Conservation (phyloP, 148 eudicot genomes). For the Euryodendron excelsum region DNA sequence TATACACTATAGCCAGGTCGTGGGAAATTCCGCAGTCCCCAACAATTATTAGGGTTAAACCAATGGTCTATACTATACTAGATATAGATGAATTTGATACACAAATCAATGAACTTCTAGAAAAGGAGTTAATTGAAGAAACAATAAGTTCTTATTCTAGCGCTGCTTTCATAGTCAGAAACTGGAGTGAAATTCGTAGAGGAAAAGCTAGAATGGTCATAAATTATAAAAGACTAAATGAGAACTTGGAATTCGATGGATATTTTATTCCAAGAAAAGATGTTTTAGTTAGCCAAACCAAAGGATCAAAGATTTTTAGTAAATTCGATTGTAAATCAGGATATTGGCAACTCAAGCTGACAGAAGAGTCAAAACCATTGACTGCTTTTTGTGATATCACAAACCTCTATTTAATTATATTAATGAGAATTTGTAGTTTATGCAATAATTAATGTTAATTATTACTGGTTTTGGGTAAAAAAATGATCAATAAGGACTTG, state of each 20-base stretch:
- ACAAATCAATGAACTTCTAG: not conserved
- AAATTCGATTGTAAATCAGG: not conserved
- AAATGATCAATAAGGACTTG: too few species aligned
- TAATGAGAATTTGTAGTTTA: too few species aligned
- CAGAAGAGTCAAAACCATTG: not conserved
- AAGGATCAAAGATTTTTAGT: not conserved
- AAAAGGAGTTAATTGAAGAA: not conserved
- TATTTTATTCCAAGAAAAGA: not conserved
- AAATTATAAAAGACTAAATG: not conserved
- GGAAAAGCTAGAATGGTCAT: not conserved
- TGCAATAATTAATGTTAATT: too few species aligned
- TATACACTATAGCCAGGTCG: too few species aligned
- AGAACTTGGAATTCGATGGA: not conserved
- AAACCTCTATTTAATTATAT: too few species aligned
- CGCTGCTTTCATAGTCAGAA: not conserved
- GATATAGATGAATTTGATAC: conserved; percentile 2
- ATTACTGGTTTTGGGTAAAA: too few species aligned
- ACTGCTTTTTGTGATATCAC: not conserved
- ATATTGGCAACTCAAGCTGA: too few species aligned
- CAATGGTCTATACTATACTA: not conserved
- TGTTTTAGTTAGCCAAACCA: not conserved
- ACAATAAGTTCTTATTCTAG: not conserved
- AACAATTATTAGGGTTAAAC: conserved; percentile 2
- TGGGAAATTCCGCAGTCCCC: too few species aligned
- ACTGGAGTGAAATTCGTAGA: not conserved